These are phyloP conservation scores for Cylindrotheca fusiformis DNA, from an alignment of 108 stramenopile species.

Conservation along the genomic window DNA sequence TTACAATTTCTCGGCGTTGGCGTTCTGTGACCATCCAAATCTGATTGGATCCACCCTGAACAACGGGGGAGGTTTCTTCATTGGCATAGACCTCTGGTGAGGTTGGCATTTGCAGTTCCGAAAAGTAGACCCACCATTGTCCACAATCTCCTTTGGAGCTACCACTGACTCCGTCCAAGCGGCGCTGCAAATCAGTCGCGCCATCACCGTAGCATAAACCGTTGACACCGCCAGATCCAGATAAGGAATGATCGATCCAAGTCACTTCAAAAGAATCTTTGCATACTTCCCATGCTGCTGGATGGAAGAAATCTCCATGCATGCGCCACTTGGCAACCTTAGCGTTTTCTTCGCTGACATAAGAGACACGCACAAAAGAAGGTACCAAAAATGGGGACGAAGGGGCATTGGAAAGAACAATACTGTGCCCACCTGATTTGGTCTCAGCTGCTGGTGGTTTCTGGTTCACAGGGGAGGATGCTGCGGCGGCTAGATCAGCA, in stretches of 20 bases:
- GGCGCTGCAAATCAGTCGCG: conserved; percentile 21
- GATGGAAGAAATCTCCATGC: conserved; percentile 87
- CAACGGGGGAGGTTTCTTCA: conserved; percentile 65
- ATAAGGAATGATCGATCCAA: conserved; percentile 79
- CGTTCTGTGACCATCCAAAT: conserved; percentile 87
- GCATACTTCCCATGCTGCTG: conserved; percentile 88
- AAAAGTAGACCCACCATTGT: conserved; percentile 90
- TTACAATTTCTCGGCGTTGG: conserved; percentile 73
- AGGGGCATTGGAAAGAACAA: conserved; percentile 43
- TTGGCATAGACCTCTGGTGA: conserved; percentile 84
- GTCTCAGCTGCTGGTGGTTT: conserved; percentile 23
- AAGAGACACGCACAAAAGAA: conserved; percentile 84
- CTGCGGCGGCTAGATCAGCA: conserved; percentile 81
- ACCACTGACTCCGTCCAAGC: conserved; percentile 21
- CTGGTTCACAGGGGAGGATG: conserved; percentile 50
- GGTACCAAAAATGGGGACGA: conserved; percentile 83
- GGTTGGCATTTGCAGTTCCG: conserved; percentile 84
- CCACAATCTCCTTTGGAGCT: conserved; percentile 48
- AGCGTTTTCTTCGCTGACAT: conserved; percentile 85
- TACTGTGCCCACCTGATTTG: conserved; percentile 45
- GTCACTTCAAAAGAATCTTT: conserved; percentile 84
- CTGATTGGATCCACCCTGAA: conserved; percentile 82
- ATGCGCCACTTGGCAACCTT: conserved; percentile 82
- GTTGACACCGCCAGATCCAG: conserved; percentile 70
- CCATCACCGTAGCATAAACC: conserved; percentile 47